Percentiles rank a stretch among this genome's conserved stretches.
Conservation (phyloP, 495 filamentous ascomycete species). For the Monascus purpureus region DNA sequence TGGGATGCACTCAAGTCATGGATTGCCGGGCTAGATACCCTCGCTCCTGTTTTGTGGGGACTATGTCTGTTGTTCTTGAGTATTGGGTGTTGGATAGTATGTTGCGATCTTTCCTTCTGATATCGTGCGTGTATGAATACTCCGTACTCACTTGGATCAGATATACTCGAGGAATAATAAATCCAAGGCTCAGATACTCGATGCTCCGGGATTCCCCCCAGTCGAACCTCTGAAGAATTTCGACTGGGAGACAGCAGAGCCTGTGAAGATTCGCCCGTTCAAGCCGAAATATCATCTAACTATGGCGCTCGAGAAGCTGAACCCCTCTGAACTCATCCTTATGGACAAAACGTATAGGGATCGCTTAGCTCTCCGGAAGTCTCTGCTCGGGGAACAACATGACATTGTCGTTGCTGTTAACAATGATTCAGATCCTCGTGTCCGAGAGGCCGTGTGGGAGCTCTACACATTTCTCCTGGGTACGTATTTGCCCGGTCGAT, state of each 20-base stretch:
- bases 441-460: conserved; percentile 40
- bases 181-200: too few species aligned
- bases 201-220: conserved; percentile 9
- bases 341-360: conserved; percentile 53
- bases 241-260: conserved; percentile 44
- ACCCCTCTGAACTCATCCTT: conserved; percentile 46
- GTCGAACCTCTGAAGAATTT: conserved; percentile 46
- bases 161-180: too few species aligned
- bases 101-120: too few species aligned
- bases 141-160: not conserved
- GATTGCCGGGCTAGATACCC: too few species aligned
- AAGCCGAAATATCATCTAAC: conserved; percentile 59
- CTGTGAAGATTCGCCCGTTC: conserved; percentile 50
- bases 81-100: not conserved
- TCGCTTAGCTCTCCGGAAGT: conserved; percentile 39
- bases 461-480: conserved; percentile 49
- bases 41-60: not conserved
- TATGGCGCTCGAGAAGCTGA: conserved; percentile 45
- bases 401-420: conserved; percentile 29
- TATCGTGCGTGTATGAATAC: too few species aligned
- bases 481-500: conserved; percentile 51
- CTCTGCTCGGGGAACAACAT: conserved; percentile 33
- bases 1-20: not conserved
- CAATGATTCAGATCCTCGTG: conserved; percentile 22
- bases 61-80: not conserved